These are phyloP conservation scores for Ophiocordyceps camponoti-leonardi DNA, from an alignment of 2,329 filamentous ascomycete genomes.

Conservation along the genomic window DNA sequence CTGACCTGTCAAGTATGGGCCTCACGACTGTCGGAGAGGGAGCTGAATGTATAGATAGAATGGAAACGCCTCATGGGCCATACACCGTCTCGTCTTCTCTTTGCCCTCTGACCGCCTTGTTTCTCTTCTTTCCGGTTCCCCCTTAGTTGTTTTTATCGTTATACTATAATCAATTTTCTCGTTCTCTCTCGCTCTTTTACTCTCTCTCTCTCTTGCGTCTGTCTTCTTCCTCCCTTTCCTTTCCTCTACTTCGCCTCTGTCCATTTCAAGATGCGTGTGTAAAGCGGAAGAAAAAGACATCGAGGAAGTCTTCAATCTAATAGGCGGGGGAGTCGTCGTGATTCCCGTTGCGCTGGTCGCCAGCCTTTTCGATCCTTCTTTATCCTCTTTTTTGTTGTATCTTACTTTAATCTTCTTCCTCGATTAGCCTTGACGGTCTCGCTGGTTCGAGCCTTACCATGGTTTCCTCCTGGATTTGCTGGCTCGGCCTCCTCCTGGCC, in stretches of 20 bases:
- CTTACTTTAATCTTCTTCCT: not conserved
- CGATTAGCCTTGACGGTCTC: not conserved
- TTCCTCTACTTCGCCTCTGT: not conserved
- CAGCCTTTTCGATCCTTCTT: constrained; percentile 1
- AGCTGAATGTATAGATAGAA: not conserved
- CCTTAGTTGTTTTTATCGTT: not conserved
- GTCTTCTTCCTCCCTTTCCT: not conserved
- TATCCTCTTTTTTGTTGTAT: not conserved
- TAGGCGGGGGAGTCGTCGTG: constrained; percentile 5
- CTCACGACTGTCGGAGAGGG: not conserved
- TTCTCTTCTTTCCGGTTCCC: not conserved
- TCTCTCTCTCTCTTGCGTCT: not conserved
- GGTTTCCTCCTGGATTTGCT: not conserved
- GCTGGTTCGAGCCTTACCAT: not conserved
- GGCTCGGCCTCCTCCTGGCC: not conserved
- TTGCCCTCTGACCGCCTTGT: not conserved
- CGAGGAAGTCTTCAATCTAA: not conserved
- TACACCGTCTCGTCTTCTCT: not conserved
- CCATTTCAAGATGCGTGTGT: not conserved
- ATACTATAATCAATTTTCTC: not conserved
- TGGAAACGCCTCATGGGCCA: not conserved
- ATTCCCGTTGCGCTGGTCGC: constrained; percentile 9
- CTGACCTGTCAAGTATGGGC: not conserved
- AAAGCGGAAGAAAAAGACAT: not conserved
- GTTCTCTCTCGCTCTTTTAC: not conserved